Conservation (phyloP, 345 rosid genomes). For the Clausena lansium region DNA sequence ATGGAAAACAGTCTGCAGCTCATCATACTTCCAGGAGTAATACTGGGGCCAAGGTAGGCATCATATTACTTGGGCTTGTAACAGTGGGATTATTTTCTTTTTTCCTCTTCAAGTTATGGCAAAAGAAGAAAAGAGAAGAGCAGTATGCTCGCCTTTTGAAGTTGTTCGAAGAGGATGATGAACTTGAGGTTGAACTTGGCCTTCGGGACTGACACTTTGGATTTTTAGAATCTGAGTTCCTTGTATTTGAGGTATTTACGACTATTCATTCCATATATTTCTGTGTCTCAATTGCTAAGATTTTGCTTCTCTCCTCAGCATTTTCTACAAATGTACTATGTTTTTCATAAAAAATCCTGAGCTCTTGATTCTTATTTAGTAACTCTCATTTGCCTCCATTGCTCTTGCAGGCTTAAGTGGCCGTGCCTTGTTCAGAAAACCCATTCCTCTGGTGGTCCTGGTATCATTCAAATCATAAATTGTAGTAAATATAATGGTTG, state of each 20-base stretch:
- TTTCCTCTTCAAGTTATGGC: slow-evolving; percentile 83
- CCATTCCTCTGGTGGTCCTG: slow-evolving; percentile 4
- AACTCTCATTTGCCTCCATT: not conserved
- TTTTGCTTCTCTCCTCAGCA: not conserved
- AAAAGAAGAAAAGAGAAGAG: slow-evolving; percentile 95
- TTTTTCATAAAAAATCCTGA: not conserved
- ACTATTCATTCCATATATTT: not conserved
- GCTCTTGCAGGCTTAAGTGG: slow-evolving; percentile 20
- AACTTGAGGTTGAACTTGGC: slow-evolving; percentile 96
- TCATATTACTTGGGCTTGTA: slow-evolving; percentile 48
- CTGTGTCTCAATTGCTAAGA: not conserved
- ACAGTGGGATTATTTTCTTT: slow-evolving; percentile 54
- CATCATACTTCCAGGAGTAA: slow-evolving; percentile 43
- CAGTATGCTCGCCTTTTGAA: slow-evolving; percentile 92
- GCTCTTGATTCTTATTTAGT: not conserved
- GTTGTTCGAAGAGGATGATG: slow-evolving; percentile 97
- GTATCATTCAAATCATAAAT: slow-evolving; percentile 9
- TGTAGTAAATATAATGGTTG: slow-evolving; percentile 24
- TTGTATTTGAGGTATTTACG: slow-evolving; percentile 30
- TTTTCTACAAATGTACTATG: not conserved
- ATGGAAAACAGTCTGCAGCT: slow-evolving; percentile 32
- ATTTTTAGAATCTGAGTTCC: slow-evolving; percentile 9
- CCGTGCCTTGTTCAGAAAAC: slow-evolving; percentile 5
- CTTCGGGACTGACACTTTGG: slow-evolving; percentile 62
- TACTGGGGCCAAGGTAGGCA: slow-evolving; percentile 47